Conservation (phyloP, 345 rosid genomes). For the Brassica nigra region DNA sequence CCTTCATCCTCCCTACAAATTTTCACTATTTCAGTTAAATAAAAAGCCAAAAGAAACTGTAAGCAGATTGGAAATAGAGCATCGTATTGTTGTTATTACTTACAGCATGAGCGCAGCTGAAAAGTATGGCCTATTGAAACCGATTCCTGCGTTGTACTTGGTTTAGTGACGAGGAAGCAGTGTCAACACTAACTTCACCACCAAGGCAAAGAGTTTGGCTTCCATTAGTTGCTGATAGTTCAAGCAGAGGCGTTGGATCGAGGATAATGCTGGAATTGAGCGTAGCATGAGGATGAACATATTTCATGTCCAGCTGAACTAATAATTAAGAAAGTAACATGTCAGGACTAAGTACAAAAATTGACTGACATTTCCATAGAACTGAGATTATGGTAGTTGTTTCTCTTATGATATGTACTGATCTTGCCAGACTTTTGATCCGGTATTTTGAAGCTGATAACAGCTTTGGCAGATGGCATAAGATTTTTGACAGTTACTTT, state of each 20-base stretch:
- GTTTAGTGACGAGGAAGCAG: slow-evolving; percentile 65
- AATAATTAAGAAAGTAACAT: neutral
- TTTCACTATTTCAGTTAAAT: neutral
- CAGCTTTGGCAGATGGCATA: slow-evolving; percentile 59
- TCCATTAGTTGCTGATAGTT: slow-evolving; percentile 75
- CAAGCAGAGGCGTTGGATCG: slow-evolving; percentile 69
- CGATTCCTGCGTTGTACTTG: slow-evolving; percentile 70
- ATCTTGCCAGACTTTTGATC: slow-evolving; percentile 97
- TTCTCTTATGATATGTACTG: slow-evolving; percentile 38
- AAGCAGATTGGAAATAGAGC: neutral
- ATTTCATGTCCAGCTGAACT: slow-evolving; percentile 73
- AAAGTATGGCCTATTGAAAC: slow-evolving; percentile 62
- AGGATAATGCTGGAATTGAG: slow-evolving; percentile 72
- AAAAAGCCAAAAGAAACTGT: neutral
- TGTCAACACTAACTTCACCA: slow-evolving; percentile 75
- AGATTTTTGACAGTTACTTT: slow-evolving; percentile 68
- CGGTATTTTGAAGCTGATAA: slow-evolving; percentile 70
- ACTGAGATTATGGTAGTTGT: neutral
- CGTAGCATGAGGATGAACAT: slow-evolving; percentile 73
- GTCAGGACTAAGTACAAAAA: neutral
- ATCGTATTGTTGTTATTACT: slow-evolving; percentile 37
- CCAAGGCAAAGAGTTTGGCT: slow-evolving; percentile 64
- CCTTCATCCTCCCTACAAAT: slow-evolving; percentile 69
- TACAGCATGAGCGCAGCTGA: slow-evolving; percentile 68
- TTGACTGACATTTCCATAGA: neutral